Evolutionary conservation across 495 filamentous ascomycete species (phyloP), one percentile per base, ranked within the genome.

Genomic region (Halenospora varia): DNA sequence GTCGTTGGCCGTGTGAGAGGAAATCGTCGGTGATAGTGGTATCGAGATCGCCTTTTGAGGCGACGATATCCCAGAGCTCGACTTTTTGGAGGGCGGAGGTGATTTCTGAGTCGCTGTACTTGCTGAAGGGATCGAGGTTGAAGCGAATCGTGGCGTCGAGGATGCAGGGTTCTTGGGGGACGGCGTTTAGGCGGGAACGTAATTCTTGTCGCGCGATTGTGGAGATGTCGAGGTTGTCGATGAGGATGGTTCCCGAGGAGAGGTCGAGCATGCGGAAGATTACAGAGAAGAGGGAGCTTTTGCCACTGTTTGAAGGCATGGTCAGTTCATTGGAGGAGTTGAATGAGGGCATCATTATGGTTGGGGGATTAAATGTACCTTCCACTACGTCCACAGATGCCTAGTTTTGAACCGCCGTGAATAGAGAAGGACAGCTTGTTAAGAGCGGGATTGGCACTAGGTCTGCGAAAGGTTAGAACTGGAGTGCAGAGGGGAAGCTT

Each of bases 371-470:
- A 6, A 6, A 35, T 13, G 13, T 13, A 35, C 29, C 29, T 35
- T 4, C 71, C 71, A 11, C 62, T 73, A 15, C 68, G 58, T 8
- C 71, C 71, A 51, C 66, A 69, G 18, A 73, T 68, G 15, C 58
- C 70, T 25, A 72, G 25, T 42, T 62, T 62, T 74, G 97, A 88
- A 2, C 84, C 84, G 0, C 92, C 80, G 51, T 84, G 75, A 44
- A 98, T 89, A 60, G 83, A 85, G 73, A 98, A 93, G 0, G 78
- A 88, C 47, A 97, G 81, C 40, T 88, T 84, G 1, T 64, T 87
- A 71, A 26, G 23, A 22, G 45, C 15, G 47, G 35, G 19, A 47
- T 3, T 20, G 8, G 50, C 3, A 41, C 24, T 23, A 4, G 25
- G 17, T 11, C 18, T 69, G 50, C 62, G 66, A 35, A 39, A 61